Base-by-base conservation (phyloP, 192 early-diverging fungal genomes). In the Podila horticola region DNA sequence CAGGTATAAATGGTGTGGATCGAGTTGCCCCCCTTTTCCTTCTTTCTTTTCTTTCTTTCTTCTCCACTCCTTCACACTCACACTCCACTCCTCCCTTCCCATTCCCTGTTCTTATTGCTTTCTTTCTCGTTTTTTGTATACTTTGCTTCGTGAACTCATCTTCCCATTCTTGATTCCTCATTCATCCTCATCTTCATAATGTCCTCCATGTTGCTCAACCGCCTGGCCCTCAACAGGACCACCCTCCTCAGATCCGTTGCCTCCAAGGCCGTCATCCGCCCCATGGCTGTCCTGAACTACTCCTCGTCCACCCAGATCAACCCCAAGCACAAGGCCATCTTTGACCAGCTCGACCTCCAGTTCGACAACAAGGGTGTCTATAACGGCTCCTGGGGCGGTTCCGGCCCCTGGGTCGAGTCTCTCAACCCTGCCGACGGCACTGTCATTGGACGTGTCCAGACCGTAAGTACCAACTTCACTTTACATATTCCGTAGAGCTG, bases 401-500 rank as follows among this genome's bases (percentile, higher is more conserved):
- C 86, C 62, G 91, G 90, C 30, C 79, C 84, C 28, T 81, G 91
- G 9, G 82, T 90, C 58, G 88, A 91, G 57, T 90, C 92, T 3
- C 69, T 88, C 66, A 92, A 88, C 82, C 92, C 93, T 30, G 93
- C 92, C n/a, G 95, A 95, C 49, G 93, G 94, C 84, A 88, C 94
- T 65, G 86, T 94, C 34, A 92, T 98, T 64, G 97, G 91, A 45
- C 85, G 89, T 63, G 94, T 97, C 28, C 86, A 87, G 51, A 91
- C 90, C 12, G 95, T 89, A 84, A 76, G 85, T 64, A 34, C 20
- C 13, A 7, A 36, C 62, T 66, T 67, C n/a, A 19, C 5, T 17
- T 45, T 49, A 20, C 55, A 45, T 45, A 55, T 66, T 34, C 26
- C 19, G 15, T n/a, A 5, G 19, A 26, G 1, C 4, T 62, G 20